Base-by-base conservation (phyloP, 169 alveolate genomes). In the Cyclospora cayetanensis region DNA sequence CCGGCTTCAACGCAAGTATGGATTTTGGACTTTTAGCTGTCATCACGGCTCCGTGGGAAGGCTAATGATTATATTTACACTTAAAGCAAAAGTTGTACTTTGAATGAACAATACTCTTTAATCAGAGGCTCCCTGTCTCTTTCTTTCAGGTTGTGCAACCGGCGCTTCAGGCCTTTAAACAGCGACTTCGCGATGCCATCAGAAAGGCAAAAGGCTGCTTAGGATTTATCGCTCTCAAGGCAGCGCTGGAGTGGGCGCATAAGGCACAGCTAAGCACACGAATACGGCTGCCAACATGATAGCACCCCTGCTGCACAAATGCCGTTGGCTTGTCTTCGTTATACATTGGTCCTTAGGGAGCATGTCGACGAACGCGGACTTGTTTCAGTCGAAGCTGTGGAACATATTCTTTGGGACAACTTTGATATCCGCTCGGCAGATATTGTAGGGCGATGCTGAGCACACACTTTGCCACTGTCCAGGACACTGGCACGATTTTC, bases 81-180 rank as follows among this genome's bases (percentile, higher is more conserved):
- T n/a, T n/a, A n/a, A n/a, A n/a, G n/a, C n/a, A n/a, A n/a, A n/a
- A n/a, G n/a, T n/a, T n/a, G n/a, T n/a, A n/a, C n/a, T n/a, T n/a
- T n/a, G n/a, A n/a, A n/a, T n/a, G n/a, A n/a, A n/a, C n/a, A n/a
- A n/a, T n/a, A n/a, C 34, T 15, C 34, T 20, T 15, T 22, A 41
- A 0, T 22, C 15, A 50, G 34, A 35, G n/a, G 34, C 53, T 27
- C 1, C 82, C 34, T 12, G 15, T 22, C 41, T 22, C 9, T 3
- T 4, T 25, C 60, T 25, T 52, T 2, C 50, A 35, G 90, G 90
- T 4, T 53, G 34, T 5, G 34, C 74, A 52, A 20, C 55, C 90
- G 53, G 90, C 90, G 20, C 60, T 80, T 39, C 90, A 80, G 90
- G 43, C 55, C 25, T 80, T 80, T 55, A 80, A 80, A 35, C 90